Evolutionary conservation across 306 rosid genomes (phyloP), one percentile per base, ranked within the genome.

Genomic region (Trichosanthes cucumerina): DNA sequence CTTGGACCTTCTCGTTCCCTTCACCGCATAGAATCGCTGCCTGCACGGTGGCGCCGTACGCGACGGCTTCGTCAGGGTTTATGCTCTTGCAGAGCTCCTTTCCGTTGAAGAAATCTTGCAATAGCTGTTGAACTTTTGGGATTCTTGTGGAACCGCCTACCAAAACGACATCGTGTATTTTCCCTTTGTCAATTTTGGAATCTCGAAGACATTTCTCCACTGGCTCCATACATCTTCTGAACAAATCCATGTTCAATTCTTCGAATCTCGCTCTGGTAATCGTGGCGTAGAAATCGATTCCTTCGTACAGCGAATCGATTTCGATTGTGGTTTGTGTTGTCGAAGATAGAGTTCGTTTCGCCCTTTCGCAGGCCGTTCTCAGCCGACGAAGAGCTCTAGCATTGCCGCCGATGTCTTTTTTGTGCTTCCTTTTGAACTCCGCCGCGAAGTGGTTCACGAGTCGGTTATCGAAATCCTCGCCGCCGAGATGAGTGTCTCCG

Each of bases 21-120:
- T 66, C 81, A 0, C 81, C 81, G 9, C 77, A 65, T 6, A 79
- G 16, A 15, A 79, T 52, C 36, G 81, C 77, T 10, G 77, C 81
- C 43, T 79, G 81, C 10, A 79, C 81, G 39, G 81, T 68, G 0
- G 77, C 81, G 5, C 81, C 81, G 5, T 66, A 79, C 0, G 81
- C 81, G 9, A 79, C 77, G 9, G 77, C 81, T 9, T 79, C 81
- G 0, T 79, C 81, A 0, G 81, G 81, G 66, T 79, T 79, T 0
- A 79, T 79, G 52, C 76, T 65, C 46, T 79, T 79, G 65, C 81
- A 79, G 7, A 79, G 31, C 34, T 66, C 77, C 31, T 79, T 79
- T 4, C 81, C 81, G 5, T 79, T 68, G 49, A 79, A 79, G 68
- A 79, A 79, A 49, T 79, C 77, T 5, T 79, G 81, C 69, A 79